Conservation (phyloP, 805 yeast species). For the Zygosaccharomyces lentus region DNA sequence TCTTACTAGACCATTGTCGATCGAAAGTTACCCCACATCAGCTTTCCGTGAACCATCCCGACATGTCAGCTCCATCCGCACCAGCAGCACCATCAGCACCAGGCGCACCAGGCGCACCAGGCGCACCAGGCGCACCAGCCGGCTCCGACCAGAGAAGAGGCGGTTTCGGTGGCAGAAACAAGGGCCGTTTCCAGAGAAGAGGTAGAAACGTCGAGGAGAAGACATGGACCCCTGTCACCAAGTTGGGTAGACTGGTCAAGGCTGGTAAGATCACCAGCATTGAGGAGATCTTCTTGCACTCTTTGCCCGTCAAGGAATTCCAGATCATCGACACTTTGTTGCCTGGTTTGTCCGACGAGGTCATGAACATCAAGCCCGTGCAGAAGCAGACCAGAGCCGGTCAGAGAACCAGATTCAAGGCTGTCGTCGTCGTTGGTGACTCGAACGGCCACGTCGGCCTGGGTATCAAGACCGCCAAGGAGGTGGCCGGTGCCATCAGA, state of each 20-base stretch:
- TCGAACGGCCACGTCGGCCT: conserved; percentile 99
- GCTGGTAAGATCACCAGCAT: conserved; percentile 95
- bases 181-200: conserved; percentile 60
- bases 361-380: conserved; percentile 99
- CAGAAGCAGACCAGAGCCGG: conserved; percentile 99
- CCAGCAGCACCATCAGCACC: conserved; percentile 41
- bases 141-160: conserved; percentile 42
- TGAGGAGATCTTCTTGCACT: conserved; percentile 98
- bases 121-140: conserved; percentile 19
- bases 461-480: conserved; percentile 99
- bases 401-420: conserved; percentile 99
- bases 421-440: conserved; percentile 99
- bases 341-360: conserved; percentile 96
- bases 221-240: conserved; percentile 99
- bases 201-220: conserved; percentile 91
- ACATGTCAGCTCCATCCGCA: conserved; percentile 41
- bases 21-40: conserved; percentile 53
- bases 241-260: conserved; percentile 99
- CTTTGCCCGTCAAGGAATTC: conserved; percentile 98
- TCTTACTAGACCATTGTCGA: conserved; percentile 35
- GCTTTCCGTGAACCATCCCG: conserved; percentile 52
- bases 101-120: conserved; percentile 17
- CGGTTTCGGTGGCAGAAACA: conserved; percentile 52
- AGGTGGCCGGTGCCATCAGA: conserved; percentile 99
- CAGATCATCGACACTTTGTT: conserved; percentile 96